phyloP scores from a whole-genome alignment of 345 rosid species.

The Punica granatum region DNA sequence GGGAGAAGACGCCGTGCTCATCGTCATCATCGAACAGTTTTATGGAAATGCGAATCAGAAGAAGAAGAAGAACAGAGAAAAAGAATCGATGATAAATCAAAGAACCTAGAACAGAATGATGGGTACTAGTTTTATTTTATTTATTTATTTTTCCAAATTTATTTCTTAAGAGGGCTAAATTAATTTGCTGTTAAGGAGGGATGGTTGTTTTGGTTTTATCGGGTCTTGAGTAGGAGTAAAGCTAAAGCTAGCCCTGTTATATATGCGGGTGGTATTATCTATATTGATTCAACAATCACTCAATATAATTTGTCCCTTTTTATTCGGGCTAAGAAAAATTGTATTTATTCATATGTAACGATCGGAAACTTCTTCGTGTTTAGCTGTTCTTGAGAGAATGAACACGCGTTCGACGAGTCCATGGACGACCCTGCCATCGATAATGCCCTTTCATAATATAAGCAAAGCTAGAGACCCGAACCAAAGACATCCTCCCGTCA shows the following conservation, averaged over 20 bases:
- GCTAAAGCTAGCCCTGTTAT: constrained; percentile 32
- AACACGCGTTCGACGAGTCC: too few species aligned
- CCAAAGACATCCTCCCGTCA: too few species aligned
- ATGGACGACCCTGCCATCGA: too few species aligned
- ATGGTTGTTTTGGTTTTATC: neutral
- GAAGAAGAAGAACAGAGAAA: constrained; percentile 2
- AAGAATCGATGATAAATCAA: constrained; percentile 31
- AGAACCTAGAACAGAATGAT: constrained; percentile 22
- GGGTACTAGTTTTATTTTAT: constrained; percentile 1
- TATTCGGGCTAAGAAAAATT: too few species aligned
- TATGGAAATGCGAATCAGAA: neutral
- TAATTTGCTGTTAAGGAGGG: constrained; percentile 1
- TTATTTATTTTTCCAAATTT: neutral
- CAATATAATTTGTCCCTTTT: constrained; percentile 9
- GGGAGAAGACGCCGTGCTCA: neutral
- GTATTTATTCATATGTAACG: too few species aligned
- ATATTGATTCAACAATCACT: too few species aligned
- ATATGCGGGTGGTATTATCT: constrained; percentile 16
- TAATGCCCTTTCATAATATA: too few species aligned
- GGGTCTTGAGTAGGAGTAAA: constrained; percentile 68
- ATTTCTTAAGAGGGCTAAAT: neutral
- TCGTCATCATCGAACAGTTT: neutral
- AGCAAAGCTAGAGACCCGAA: too few species aligned
- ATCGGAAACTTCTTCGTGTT: too few species aligned
- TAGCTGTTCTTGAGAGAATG: too few species aligned